phyloP scores from a whole-genome alignment of 139 green algal species.

The Chlamydomonas schloesseri region DNA sequence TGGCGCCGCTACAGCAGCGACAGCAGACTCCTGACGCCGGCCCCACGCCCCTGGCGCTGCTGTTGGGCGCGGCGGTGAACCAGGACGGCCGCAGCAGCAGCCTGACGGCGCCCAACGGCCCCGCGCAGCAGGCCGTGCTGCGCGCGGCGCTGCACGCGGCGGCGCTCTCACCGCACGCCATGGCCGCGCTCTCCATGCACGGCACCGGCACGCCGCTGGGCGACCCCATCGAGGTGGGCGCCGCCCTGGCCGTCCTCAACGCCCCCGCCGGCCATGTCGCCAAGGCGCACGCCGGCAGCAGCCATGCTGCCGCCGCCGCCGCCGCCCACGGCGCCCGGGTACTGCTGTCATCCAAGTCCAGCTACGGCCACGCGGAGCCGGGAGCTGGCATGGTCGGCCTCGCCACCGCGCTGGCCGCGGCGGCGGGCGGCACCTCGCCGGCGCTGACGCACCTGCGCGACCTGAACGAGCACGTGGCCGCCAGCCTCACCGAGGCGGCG shows the following conservation, averaged over 20 bases:
- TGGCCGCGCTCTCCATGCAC: constrained; percentile 73
- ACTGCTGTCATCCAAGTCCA: constrained; percentile 77
- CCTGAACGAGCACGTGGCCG: constrained; percentile 73
- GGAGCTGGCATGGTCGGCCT: constrained; percentile 73
- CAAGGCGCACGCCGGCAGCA: background rate
- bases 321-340: constrained; percentile 4
- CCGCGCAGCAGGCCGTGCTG: constrained; percentile 84
- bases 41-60: constrained; percentile 32
- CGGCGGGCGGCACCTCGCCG: background rate
- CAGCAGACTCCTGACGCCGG: background rate
- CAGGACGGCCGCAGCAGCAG: constrained; percentile 89
- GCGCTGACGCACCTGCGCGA: constrained; percentile 73
- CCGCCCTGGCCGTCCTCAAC: constrained; percentile 37
- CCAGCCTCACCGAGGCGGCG: constrained; percentile 36
- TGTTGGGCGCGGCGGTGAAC: constrained; percentile 68
- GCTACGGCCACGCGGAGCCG: constrained; percentile 83
- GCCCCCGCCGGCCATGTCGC: background rate
- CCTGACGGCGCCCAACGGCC: constrained; percentile 91
- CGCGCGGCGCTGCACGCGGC: constrained; percentile 57
- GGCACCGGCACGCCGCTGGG: constrained; percentile 84
- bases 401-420: background rate
- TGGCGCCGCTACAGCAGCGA: constrained; percentile 9
- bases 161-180: background rate
- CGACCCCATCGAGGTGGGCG: constrained; percentile 85
- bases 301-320: background rate